Evolutionary conservation across 1,284 basidiomycete species (phyloP).

Genomic region (Omphalotus olearius): DNA sequence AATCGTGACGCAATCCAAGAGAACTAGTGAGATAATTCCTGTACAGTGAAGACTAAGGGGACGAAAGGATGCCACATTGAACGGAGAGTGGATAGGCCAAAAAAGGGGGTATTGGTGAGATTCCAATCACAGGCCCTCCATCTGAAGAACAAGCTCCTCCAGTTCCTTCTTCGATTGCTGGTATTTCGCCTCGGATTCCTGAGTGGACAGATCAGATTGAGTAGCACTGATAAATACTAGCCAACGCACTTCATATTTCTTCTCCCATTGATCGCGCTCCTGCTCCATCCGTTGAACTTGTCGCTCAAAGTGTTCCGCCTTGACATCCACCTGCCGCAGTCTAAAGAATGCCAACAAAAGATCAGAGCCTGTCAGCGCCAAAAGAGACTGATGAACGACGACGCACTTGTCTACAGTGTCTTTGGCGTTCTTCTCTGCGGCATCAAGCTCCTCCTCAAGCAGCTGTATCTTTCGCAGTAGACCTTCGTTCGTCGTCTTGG

Average conservation of each 20-base stretch:
- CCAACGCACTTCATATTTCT: slow-evolving; percentile 84
- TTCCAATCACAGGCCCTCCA: slow-evolving; percentile 71
- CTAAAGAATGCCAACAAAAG: slow-evolving; percentile 38
- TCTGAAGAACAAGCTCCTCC: slow-evolving; percentile 80
- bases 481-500: slow-evolving; percentile 74
- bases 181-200: slow-evolving; percentile 80
- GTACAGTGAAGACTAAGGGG: slow-evolving; percentile 1
- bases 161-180: slow-evolving; percentile 78
- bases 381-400: not conserved
- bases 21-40: slow-evolving; percentile 6
- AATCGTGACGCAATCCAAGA: slow-evolving; percentile 8
- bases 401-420: slow-evolving; percentile 96
- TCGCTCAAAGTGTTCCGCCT: slow-evolving; percentile 98
- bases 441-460: slow-evolving; percentile 94
- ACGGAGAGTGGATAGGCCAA: slow-evolving; percentile 12
- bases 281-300: slow-evolving; percentile 86
- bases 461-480: slow-evolving; percentile 86
- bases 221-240: slow-evolving; percentile 8
- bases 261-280: slow-evolving; percentile 93
- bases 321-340: slow-evolving; percentile 95
- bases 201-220: slow-evolving; percentile 6
- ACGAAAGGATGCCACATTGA: not conserved
- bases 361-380: slow-evolving; percentile 15
- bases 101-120: slow-evolving; percentile 14
- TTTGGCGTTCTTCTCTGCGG: slow-evolving; percentile 94